Evolutionary conservation across 306 rosid species (phyloP), one percentile per base, ranked within the genome.

Genomic region (Prunus salicina): DNA sequence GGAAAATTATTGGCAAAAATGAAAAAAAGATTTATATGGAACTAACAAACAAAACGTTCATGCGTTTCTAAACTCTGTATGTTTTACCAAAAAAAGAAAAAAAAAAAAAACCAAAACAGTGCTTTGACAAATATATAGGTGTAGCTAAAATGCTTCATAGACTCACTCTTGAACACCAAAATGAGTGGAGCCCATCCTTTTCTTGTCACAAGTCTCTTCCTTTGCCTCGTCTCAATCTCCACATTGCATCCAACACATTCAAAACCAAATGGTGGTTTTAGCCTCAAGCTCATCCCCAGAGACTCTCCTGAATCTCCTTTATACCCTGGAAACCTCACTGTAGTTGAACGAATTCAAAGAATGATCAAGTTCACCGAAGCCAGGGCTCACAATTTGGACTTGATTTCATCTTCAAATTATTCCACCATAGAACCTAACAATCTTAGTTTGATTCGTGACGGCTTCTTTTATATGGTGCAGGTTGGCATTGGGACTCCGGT

Each of bases 251-350:
- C 24, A 18, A 57, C 72, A 5, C 10, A 53, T 43, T 75, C 63
- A 0, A 71, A 75, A 50, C 60, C 57, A 4, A 46, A 24, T 45
- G 81, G 74, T 14, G 32, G 32, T 28, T 75, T 81, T 15, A 75
- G 46, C 43, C 49, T 75, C 49, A 64, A 64, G 18, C 38, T 81
- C 46, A 81, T 81, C 55, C 80, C 69, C 19, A 63, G 77, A 47
- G 71, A 69, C 77, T 64, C 78, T 14, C 73, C 78, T 0, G 60
- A 69, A 41, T 80, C 76, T 19, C 80, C 72, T 30, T n/a, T 74
- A 2, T 80, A 73, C 70, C 83, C 79, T 0, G 60, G 72, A 75
- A 75, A 75, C 61, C 80, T 80, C 24, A 80, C 79, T 3, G 43
- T 4, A 50, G 12, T 11, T 20, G 58, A 80, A 75, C 14, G 80